Evolutionary conservation across 2,329 filamentous ascomycete genomes (phyloP).

Genomic region (Tolypocladium album): DNA sequence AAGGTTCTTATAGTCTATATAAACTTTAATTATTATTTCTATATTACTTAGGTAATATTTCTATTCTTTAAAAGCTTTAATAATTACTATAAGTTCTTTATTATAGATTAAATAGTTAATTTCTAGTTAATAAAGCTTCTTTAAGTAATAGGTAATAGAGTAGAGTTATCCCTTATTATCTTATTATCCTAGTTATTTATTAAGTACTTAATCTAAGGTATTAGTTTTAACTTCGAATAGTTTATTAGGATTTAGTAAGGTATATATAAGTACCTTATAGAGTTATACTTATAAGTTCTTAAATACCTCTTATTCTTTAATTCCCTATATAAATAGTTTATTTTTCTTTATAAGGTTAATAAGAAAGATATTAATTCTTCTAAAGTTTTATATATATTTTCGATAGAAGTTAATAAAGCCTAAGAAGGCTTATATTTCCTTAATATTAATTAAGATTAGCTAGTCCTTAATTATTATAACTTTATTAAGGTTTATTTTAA

Average conservation of each 20-base stretch:
- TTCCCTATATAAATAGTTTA: neutral
- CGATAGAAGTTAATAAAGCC: neutral
- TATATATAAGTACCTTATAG: neutral
- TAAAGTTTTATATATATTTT: neutral
- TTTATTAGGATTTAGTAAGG: neutral
- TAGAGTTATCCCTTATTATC: neutral
- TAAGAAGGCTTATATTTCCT: neutral
- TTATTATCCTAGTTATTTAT: neutral
- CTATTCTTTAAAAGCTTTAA: neutral
- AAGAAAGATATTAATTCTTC: neutral
- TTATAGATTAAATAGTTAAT: neutral
- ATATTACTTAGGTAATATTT: neutral
- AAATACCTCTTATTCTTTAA: neutral
- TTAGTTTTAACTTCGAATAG: neutral
- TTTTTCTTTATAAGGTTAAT: neutral
- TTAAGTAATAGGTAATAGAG: neutral
- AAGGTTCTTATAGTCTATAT: neutral
- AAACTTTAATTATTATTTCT: neutral
- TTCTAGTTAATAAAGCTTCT: neutral
- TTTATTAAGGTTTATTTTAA: neutral
- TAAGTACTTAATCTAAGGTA: neutral
- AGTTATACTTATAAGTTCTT: neutral
- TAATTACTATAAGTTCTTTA: neutral
- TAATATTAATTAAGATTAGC: neutral
- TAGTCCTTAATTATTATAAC: neutral